A percentile compares a stretch with the other conserved stretches of the same genome.
Evolutionary conservation across 768 basidiomycete species (phyloP).

Genomic region (Leccinum boreale): DNA sequence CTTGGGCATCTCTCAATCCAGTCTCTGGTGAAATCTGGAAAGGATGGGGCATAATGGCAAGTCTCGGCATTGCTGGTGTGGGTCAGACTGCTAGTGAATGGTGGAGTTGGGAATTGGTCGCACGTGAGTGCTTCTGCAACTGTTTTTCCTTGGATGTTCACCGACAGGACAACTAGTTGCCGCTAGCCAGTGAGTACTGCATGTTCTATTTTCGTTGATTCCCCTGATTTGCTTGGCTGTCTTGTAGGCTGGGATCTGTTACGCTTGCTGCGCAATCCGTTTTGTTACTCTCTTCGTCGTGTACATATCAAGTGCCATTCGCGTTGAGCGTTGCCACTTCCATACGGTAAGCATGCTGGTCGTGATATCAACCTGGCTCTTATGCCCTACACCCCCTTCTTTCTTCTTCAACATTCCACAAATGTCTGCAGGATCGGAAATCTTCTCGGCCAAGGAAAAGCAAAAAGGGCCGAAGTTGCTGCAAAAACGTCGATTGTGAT

Average conservation of each 20-base stretch:
- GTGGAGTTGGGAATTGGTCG: conserved; percentile 95
- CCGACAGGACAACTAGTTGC: conserved; percentile 37
- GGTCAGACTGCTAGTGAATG: conserved; percentile 85
- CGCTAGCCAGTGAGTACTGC: conserved; percentile 44
- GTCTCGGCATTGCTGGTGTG: conserved; percentile 80
- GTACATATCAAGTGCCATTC: conserved; percentile 81
- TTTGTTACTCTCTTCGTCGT: conserved; percentile 69
- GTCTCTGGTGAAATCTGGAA: conserved; percentile 61
- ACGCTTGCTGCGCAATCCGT: conserved; percentile 88
- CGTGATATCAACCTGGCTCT: neutral
- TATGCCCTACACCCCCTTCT: neutral
- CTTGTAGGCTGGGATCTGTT: conserved; percentile 67
- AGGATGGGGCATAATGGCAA: conserved; percentile 62
- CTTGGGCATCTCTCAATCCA: conserved; percentile 36
- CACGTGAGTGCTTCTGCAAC: conserved; percentile 29
- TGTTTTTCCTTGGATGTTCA: neutral
- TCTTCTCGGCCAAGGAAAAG: conserved; percentile 77
- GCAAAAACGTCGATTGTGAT: conserved; percentile 64
- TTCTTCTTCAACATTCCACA: neutral
- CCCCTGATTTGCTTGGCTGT: conserved; percentile 8
- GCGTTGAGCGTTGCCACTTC: conserved; percentile 80
- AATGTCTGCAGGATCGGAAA: conserved; percentile 68
- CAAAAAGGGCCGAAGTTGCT: conserved; percentile 66
- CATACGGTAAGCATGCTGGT: conserved; percentile 56
- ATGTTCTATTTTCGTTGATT: neutral